Percentiles rank a stretch among this genome's conserved stretches.
phyloP scores from a whole-genome alignment of 768 basidiomycete genomes.

The Tulasnella sp. region DNA sequence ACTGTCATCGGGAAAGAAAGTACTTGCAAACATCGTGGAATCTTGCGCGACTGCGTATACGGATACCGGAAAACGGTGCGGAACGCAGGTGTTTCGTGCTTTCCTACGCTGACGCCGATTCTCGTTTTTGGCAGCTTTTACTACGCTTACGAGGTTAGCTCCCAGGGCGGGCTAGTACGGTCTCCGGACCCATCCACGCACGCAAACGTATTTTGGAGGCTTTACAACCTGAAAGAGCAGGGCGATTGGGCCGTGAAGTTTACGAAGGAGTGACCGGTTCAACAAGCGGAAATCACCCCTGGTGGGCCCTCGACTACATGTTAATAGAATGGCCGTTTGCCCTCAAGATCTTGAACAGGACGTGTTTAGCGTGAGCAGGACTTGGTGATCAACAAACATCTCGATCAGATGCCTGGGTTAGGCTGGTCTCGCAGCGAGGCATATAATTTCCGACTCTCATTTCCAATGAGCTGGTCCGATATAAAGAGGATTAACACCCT shows the following conservation, averaged over 20 bases:
- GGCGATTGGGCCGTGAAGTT: constrained; percentile 25
- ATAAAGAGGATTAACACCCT: too few relatives aligned
- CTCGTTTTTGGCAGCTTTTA: constrained; percentile 17
- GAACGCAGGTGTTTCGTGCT: not conserved
- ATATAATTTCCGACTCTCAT: too few relatives aligned
- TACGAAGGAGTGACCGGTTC: constrained; percentile 1
- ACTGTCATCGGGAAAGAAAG: not conserved
- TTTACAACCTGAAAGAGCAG: constrained; percentile 25
- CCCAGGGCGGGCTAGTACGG: not conserved
- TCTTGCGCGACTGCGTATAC: constrained; percentile 16
- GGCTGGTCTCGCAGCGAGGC: too few relatives aligned
- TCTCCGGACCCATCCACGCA: constrained; percentile 22
- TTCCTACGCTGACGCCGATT: not conserved
- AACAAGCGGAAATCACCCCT: too few relatives aligned
- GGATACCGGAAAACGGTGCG: constrained; percentile 26
- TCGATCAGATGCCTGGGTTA: too few relatives aligned
- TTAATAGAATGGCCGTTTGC: too few relatives aligned
- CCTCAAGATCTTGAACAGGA: too few relatives aligned
- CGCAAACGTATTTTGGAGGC: constrained; percentile 5
- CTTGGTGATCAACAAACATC: too few relatives aligned
- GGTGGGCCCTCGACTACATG: too few relatives aligned
- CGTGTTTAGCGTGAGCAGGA: too few relatives aligned
- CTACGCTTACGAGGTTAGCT: constrained; percentile 29
- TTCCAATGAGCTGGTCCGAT: too few relatives aligned
- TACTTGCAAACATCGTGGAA: constrained; percentile 23